These are phyloP conservation scores for Cercospora janseana DNA, from an alignment of 2,329 filamentous ascomycete species.

Conservation along the genomic window DNA sequence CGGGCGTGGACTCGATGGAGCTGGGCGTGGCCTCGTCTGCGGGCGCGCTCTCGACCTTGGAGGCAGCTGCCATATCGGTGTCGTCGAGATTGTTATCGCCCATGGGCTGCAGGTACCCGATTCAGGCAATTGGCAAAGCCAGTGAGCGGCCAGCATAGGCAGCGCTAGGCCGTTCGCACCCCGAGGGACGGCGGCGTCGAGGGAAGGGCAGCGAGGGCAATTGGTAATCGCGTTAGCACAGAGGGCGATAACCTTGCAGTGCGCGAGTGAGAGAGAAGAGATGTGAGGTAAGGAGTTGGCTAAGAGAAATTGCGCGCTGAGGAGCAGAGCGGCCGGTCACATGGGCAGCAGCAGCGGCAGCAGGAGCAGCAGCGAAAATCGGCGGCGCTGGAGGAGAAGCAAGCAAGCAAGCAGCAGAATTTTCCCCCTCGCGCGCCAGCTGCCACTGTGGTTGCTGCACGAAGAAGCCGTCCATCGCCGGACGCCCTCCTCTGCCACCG, in stretches of 20 bases:
- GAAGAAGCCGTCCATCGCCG: conserved; percentile 8
- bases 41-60: conserved; percentile 46
- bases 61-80: conserved; percentile 45
- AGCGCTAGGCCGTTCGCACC: conserved; percentile 37
- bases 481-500: too few relatives aligned
- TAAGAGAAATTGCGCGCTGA: conserved; percentile 30
- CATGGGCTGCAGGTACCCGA: conserved; percentile 52
- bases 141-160: conserved; percentile 30
- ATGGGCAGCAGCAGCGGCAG: too few relatives aligned
- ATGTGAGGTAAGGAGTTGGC: conserved; percentile 34
- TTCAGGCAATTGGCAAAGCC: conserved; percentile 30
- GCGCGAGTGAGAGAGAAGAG: conserved; percentile 20
- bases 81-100: conserved; percentile 44
- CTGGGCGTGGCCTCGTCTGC: conserved; percentile 47
- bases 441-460: conserved; percentile 7
- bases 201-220: conserved; percentile 12
- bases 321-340: conserved; percentile 22
- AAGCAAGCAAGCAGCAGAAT: conserved; percentile 6
- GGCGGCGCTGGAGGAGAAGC: conserved; percentile 6
- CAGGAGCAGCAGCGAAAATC: conserved; percentile 6
- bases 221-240: conserved; percentile 34
- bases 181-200: conserved; percentile 24
- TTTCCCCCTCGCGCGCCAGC: conserved; percentile 3
- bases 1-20: conserved; percentile 51
- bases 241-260: conserved; percentile 43